Percentiles rank a stretch among this genome's conserved stretches.
Evolutionary conservation across 1,284 basidiomycete species (phyloP).

Genomic region (Ganoderma lingzhi): DNA sequence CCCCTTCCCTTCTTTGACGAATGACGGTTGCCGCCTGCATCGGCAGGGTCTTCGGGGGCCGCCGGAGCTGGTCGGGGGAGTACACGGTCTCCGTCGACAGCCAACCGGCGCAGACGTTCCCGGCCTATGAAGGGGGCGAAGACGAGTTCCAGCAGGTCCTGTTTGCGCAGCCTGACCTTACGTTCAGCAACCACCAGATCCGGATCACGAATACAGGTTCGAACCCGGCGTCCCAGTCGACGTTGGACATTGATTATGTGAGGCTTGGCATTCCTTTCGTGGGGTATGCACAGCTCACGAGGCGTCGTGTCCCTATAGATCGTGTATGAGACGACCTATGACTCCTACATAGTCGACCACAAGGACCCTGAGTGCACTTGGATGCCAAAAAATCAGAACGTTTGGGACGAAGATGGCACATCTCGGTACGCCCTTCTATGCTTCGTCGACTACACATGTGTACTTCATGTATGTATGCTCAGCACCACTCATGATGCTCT

Average conservation of each 20-base stretch:
- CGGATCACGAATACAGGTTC: constrained; percentile 30
- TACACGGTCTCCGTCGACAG: constrained; percentile 35
- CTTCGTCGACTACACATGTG: neutral
- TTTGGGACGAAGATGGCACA: constrained; percentile 12
- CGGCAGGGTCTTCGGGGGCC: constrained; percentile 34
- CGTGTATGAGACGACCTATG: constrained; percentile 23
- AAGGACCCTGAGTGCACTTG: constrained; percentile 23
- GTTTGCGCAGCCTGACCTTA: constrained; percentile 22
- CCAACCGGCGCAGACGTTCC: neutral
- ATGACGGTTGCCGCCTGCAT: neutral
- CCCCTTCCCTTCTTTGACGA: neutral
- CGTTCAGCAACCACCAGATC: constrained; percentile 27
- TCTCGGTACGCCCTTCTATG: constrained; percentile 15
- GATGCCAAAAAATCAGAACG: constrained; percentile 14
- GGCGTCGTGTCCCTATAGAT: constrained; percentile 13
- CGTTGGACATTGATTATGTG: constrained; percentile 32
- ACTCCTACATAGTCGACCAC: constrained; percentile 12
- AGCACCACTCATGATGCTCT: constrained; percentile 23
- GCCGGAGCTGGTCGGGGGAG: constrained; percentile 27
- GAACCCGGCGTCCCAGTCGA: constrained; percentile 9
- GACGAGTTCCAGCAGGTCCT: constrained; percentile 28
- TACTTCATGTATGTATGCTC: neutral
- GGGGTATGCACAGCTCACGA: neutral
- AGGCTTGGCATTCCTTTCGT: neutral
- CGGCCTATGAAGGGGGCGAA: constrained; percentile 19